Base-by-base conservation (phyloP, 306 rosid species). In the Glycine latifolia region DNA sequence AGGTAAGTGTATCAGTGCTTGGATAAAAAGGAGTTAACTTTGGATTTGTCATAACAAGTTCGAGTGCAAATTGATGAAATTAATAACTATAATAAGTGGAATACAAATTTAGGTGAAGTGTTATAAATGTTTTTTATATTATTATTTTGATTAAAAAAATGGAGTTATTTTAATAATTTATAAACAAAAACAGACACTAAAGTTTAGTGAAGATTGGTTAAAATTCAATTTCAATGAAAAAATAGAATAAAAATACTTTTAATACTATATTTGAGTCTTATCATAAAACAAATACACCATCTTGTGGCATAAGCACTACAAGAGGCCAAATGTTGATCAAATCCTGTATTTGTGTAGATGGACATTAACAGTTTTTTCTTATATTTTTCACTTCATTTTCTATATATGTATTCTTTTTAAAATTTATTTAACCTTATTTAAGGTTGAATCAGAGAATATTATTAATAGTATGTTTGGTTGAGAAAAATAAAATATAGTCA, bases 1-100 rank as follows among this genome's bases (percentile, higher is more conserved):
- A 53, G 74, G 82, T 61, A 26, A 55, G 74, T 76, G 59, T 43
- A 70, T 77, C 43, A 68, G 48, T 17, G 26, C 37, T 37, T 56
- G 46, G 8, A 67, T 47, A 11, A 13, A 76, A 48, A 47, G 26
- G 56, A 52, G n/a, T 68, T 58, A 3, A 35, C 58, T 82, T 77
- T 37, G 31, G 31, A 26, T 26, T 26, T 26, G 31, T 26, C 31
- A 20, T 20, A 20, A 20, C 20, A 26, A 26, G 31, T 26, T 26
- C 31, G 31, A 26, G 31, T 26, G 31, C 31, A 26, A 26, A 26
- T 26, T 26, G 55, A 48, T 76, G n/a, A 59, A 47, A n/a, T n/a
- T n/a, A n/a, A 60, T 71, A 75, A 47, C 54, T 54, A 66, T 33
- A 16, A 43, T 55, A 58, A 55, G 37, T 82, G 55, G 61, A 56